Evolutionary conservation across 2,329 filamentous ascomycete genomes (phyloP).

Genomic region (Fusarium brevicatenulatum): DNA sequence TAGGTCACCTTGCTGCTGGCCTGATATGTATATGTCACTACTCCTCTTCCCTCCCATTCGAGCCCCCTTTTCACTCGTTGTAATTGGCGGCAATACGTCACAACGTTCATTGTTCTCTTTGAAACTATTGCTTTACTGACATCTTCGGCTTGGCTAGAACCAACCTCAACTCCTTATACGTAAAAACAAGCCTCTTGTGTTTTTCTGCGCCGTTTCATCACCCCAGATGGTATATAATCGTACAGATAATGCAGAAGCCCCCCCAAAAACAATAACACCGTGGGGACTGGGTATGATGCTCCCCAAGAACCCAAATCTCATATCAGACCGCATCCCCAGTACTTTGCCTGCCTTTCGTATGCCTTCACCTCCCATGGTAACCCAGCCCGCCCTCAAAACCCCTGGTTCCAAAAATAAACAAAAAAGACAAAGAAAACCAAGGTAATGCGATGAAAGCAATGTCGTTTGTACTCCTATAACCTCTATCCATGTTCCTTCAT

Average conservation of each 20-base stretch:
- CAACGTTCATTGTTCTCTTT: background rate
- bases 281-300: constrained; percentile 7
- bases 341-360: constrained; percentile 7
- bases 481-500: constrained; percentile 43
- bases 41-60: background rate
- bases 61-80: background rate
- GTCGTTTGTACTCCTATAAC: constrained; percentile 42
- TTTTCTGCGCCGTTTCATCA: constrained; percentile 36
- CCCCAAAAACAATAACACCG: constrained; percentile 16
- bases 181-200: constrained; percentile 27
- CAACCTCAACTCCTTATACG: constrained; percentile 18
- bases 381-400: constrained; percentile 4
- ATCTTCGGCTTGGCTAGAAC: constrained; percentile 15
- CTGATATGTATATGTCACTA: background rate
- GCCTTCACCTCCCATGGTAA: background rate
- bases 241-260: constrained; percentile 25
- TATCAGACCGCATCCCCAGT: background rate
- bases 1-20: background rate
- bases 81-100: background rate
- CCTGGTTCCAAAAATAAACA: constrained; percentile 8
- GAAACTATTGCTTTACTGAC: constrained; percentile 12
- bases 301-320: background rate
- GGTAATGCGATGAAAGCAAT: constrained; percentile 26
- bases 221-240: constrained; percentile 38
- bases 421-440: constrained; percentile 17